A percentile compares a stretch with the other conserved stretches of the same genome.
Conservation (phyloP, 225 moss, liverwort and hornwort genomes). For the Sphagnum tenellum region DNA sequence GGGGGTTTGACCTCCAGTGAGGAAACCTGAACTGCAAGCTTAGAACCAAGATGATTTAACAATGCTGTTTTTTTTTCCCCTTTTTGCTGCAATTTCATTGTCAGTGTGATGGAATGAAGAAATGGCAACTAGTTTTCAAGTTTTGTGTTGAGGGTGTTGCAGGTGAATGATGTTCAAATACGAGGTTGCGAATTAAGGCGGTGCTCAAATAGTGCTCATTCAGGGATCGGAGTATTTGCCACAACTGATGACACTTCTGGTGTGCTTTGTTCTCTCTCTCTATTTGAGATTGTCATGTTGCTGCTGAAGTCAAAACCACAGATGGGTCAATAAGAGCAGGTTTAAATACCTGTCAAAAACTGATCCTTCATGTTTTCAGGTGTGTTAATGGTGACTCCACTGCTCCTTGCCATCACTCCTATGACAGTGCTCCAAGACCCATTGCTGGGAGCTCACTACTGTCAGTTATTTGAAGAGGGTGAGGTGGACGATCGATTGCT, state of each 20-base stretch:
- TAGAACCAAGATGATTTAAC: neutral
- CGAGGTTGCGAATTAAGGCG: slow-evolving; percentile 49
- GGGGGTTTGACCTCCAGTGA: no score
- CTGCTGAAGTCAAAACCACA: neutral
- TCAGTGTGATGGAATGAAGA: neutral
- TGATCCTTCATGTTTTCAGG: slow-evolving; percentile 27
- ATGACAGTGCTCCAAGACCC: slow-evolving; percentile 77
- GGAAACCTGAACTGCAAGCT: no score
- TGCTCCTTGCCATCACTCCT: slow-evolving; percentile 82
- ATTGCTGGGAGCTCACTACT: slow-evolving; percentile 53
- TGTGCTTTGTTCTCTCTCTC: slow-evolving; percentile 11
- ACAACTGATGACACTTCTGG: slow-evolving; percentile 28
- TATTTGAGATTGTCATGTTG: neutral
- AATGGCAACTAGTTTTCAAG: neutral
- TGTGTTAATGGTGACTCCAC: slow-evolving; percentile 79
- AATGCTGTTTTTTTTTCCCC: no score
- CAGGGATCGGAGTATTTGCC: slow-evolving; percentile 64
- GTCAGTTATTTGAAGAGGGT: slow-evolving; percentile 51
- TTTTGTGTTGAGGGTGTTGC: neutral
- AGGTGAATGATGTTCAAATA: slow-evolving; percentile 62
- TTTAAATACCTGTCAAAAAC: neutral
- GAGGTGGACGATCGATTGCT: slow-evolving; percentile 80
- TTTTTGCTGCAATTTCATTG: no score
- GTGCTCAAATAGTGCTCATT: slow-evolving; percentile 23
- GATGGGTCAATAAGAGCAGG: neutral